Evolutionary conservation across 2,329 filamentous ascomycete genomes (phyloP).

Genomic region (Cercospora sesami): DNA sequence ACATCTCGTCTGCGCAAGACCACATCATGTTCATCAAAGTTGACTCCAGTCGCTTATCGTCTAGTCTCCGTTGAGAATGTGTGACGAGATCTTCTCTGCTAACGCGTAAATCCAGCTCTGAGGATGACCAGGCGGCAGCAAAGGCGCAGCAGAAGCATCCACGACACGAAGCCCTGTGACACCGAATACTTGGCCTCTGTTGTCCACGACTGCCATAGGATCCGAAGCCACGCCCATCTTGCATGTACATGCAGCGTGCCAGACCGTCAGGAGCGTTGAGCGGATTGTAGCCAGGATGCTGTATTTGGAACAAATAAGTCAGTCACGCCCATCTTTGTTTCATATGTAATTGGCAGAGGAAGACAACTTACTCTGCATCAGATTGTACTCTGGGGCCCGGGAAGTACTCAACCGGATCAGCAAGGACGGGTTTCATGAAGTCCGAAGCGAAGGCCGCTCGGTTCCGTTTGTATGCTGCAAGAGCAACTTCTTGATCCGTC

Average conservation of each 20-base stretch:
- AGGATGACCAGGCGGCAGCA: slow-evolving; percentile 17
- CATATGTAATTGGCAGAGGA: too few relatives aligned
- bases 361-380: not conserved
- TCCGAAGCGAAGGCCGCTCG: slow-evolving; percentile 27
- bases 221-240: slow-evolving; percentile 46
- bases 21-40: too few relatives aligned
- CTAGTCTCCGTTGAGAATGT: slow-evolving; percentile 13
- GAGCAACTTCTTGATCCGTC: slow-evolving; percentile 27
- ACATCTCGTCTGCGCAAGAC: too few relatives aligned
- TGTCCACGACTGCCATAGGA: slow-evolving; percentile 53
- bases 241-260: slow-evolving; percentile 52
- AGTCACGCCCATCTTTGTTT: too few relatives aligned
- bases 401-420: slow-evolving; percentile 18
- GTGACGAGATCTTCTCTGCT: slow-evolving; percentile 18
- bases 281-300: slow-evolving; percentile 16
- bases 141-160: slow-evolving; percentile 8
- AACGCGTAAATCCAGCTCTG: slow-evolving; percentile 14
- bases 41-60: too few relatives aligned
- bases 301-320: not conserved
- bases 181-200: slow-evolving; percentile 22
- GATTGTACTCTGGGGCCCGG: slow-evolving; percentile 18
- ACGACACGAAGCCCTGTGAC: slow-evolving; percentile 20
- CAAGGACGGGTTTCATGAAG: slow-evolving; percentile 25
- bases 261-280: slow-evolving; percentile 8
- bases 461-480: slow-evolving; percentile 38